These are phyloP conservation scores for Phaeoacremonium minimum DNA, from an alignment of 2,329 filamentous ascomycete genomes.

Conservation along the genomic window DNA sequence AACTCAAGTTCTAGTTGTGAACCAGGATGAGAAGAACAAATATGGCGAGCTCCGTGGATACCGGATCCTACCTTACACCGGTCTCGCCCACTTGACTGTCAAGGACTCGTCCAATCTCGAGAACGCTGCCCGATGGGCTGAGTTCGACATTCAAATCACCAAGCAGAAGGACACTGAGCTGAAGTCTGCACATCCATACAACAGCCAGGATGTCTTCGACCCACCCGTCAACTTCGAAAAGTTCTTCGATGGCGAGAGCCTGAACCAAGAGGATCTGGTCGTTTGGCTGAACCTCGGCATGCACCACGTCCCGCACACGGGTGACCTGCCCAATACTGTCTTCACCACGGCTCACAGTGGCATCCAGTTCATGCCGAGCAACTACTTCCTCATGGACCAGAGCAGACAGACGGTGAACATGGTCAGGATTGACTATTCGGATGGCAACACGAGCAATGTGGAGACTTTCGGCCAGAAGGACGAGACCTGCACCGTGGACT, in stretches of 20 bases:
- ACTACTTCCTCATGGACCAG: slow-evolving; percentile 35
- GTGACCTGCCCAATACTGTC: slow-evolving; percentile 49
- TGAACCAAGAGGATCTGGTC: slow-evolving; percentile 40
- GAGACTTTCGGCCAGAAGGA: slow-evolving; percentile 24
- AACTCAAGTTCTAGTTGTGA: slow-evolving; percentile 45
- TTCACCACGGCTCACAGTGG: slow-evolving; percentile 40
- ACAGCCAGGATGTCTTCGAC: slow-evolving; percentile 36
- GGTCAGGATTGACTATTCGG: slow-evolving; percentile 30
- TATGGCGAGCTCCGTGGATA: slow-evolving; percentile 50
- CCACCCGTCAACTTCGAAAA: slow-evolving; percentile 46
- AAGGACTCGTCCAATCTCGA: slow-evolving; percentile 39
- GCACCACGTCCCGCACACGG: slow-evolving; percentile 53
- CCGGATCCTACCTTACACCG: slow-evolving; percentile 34
- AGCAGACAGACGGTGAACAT: slow-evolving; percentile 33
- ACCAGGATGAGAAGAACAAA: slow-evolving; percentile 40
- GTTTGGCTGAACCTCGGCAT: slow-evolving; percentile 51
- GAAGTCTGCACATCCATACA: slow-evolving; percentile 35
- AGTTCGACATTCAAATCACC: slow-evolving; percentile 45
- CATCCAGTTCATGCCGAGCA: slow-evolving; percentile 36
- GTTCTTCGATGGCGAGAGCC: slow-evolving; percentile 39
- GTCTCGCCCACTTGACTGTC: slow-evolving; percentile 39
- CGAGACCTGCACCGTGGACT: slow-evolving; percentile 18
- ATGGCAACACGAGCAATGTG: slow-evolving; percentile 20
- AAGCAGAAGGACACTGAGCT: slow-evolving; percentile 49
- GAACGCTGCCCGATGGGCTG: slow-evolving; percentile 42